Percentiles rank a stretch among this genome's conserved stretches.
These are phyloP conservation scores for Wallacemonas sp. DNA, from an alignment of 208 protist genomes.

Conservation along the genomic window DNA sequence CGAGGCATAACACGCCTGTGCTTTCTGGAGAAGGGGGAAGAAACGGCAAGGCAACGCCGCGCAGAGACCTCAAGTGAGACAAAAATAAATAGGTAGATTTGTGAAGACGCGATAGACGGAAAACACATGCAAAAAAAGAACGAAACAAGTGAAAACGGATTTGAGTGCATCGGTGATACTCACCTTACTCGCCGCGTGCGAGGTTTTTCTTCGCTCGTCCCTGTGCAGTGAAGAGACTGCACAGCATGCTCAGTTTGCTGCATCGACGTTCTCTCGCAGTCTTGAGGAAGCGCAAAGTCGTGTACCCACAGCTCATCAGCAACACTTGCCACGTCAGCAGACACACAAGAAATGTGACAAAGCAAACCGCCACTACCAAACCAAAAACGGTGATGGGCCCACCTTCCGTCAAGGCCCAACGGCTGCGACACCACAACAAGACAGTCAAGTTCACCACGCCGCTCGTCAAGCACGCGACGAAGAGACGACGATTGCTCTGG, in stretches of 20 bases:
- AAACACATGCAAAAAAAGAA: too few relatives aligned
- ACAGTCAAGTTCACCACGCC: conserved; percentile 50
- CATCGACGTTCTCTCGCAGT: background rate
- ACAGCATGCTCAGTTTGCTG: background rate
- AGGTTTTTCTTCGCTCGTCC: too few relatives aligned
- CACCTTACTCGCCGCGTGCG: too few relatives aligned
- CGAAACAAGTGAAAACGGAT: too few relatives aligned
- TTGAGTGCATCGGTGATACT: too few relatives aligned
- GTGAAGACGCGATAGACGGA: too few relatives aligned
- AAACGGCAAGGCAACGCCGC: too few relatives aligned
- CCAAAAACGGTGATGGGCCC: conserved; percentile 32
- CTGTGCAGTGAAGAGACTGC: background rate
- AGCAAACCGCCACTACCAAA: conserved; percentile 34
- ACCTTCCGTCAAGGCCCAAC: conserved; percentile 37
- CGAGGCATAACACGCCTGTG: too few relatives aligned
- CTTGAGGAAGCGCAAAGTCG: conserved; percentile 37
- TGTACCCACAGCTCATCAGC: conserved; percentile 25
- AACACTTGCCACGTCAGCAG: conserved; percentile 41
- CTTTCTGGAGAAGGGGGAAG: too few relatives aligned
- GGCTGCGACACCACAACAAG: conserved; percentile 35
- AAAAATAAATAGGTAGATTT: too few relatives aligned
- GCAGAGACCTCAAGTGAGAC: too few relatives aligned
- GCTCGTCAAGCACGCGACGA: conserved; percentile 35
- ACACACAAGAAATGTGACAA: conserved; percentile 24
- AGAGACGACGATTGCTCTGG: conserved; percentile 29